Base-by-base conservation (phyloP, 208 protist genomes). In the Trypanosoma theileri region DNA sequence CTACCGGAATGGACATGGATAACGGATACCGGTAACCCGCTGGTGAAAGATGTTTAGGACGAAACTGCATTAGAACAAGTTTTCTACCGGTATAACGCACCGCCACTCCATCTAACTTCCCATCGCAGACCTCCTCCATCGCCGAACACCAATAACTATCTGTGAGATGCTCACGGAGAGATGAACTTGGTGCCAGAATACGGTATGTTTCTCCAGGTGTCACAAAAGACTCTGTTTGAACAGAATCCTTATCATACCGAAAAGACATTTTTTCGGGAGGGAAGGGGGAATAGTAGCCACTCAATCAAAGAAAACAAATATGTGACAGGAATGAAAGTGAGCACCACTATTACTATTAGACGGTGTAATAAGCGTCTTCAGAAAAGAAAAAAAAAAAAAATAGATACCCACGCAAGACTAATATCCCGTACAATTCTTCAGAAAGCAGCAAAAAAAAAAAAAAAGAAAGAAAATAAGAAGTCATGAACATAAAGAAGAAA, bases 141-240 rank as follows among this genome's bases (percentile, higher is more conserved):
- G 85, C 79, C 52, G 85, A 82, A 57, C 88, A 96, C 91, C 91
- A 96, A 79, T 96, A 96, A 68, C 86, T 93, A 71, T 96, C 91
- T 0, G 80, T 86, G 13, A 96, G 83, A 66, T 94, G 84, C 57
- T 81, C 81, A 11, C 86, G 82, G 35, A 96, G 79, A 9, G 82
- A 84, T 19, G 73, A 82, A 48, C 80, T 88, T 6, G 84, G 80
- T 21, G 91, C 91, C 14, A 93, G 71, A 58, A 96, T 85, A 17
- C 71, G 59, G 63, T 89, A 96, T 21, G 66, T 71, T 69, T 91
- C 82, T 13, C 91, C 88, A 0, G 86, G 91, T 3, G 83, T 89
- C 35, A 82, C 81, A 56, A 94, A 84, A 31, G 82, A 89, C 7
- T 84, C 85, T 48, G 74, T 83, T 28, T 51, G 63, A 50, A 67